A percentile compares a stretch with the other conserved stretches of the same genome.
These are phyloP conservation scores for Postia placenta DNA, from an alignment of 768 basidiomycete genomes.

Conservation along the genomic window DNA sequence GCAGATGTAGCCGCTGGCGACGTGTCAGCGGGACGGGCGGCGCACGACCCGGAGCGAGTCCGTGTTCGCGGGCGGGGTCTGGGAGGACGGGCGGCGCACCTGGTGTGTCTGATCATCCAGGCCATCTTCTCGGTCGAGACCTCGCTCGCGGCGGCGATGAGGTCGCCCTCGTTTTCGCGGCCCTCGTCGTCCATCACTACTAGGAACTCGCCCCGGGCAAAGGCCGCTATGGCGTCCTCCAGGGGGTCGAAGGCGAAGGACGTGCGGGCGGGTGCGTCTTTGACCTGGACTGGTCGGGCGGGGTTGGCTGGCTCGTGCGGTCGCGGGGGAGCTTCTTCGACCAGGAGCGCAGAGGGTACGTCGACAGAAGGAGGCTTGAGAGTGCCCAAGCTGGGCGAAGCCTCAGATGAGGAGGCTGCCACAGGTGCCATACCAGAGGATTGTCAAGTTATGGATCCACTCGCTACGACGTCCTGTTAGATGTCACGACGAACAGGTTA, in stretches of 20 bases:
- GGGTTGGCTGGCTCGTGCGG: neutral
- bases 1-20: conserved; percentile 85
- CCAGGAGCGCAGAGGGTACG: neutral
- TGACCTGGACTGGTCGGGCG: conserved; percentile 8
- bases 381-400: neutral
- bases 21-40: conserved; percentile 2
- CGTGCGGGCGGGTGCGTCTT: conserved; percentile 19
- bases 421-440: neutral
- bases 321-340: neutral
- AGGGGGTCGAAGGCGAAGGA: conserved; percentile 73
- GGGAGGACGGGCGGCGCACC: conserved; percentile 42
- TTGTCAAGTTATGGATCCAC: too few species aligned
- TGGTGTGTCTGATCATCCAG: conserved; percentile 96
- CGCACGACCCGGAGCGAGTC: neutral
- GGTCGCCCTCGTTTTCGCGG: conserved; percentile 95
- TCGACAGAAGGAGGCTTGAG: too few species aligned
- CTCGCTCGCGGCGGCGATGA: conserved; percentile 80
- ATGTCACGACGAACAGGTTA: too few species aligned
- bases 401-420: neutral
- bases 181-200: conserved; percentile 97
- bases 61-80: neutral
- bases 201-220: conserved; percentile 79
- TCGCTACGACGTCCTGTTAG: too few species aligned
- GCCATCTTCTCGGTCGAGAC: conserved; percentile 98
- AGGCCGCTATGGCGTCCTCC: conserved; percentile 72